Percentiles rank a stretch among this genome's conserved stretches.
phyloP scores from a whole-genome alignment of 2,329 filamentous ascomycete species.

The Cladosporium cucumerinum region DNA sequence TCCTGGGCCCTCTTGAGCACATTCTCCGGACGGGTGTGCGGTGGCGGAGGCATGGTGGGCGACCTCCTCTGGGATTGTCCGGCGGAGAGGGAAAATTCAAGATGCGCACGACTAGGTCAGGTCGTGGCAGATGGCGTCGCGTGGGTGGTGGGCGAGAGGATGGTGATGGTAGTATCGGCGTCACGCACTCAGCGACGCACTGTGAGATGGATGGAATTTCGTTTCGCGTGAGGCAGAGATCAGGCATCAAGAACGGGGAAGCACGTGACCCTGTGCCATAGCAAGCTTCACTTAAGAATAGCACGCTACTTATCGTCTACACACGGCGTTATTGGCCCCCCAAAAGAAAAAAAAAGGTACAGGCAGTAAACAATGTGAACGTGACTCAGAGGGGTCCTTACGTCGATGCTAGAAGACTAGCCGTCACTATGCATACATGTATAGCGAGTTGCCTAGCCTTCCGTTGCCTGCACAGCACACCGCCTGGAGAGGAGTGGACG shows the following conservation, averaged over 20 bases:
- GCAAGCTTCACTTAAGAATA: background rate
- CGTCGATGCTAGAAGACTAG: background rate
- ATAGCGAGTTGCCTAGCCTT: background rate
- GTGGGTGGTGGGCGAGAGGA: slow-evolving; percentile 12
- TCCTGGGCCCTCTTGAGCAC: slow-evolving; percentile 97
- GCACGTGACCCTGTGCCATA: background rate
- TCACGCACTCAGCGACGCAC: background rate
- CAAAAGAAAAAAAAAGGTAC: background rate
- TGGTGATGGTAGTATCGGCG: slow-evolving; percentile 2
- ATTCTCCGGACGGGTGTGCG: slow-evolving; percentile 98
- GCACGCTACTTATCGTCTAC: background rate
- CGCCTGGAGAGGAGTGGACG: background rate
- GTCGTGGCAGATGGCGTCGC: slow-evolving; percentile 13
- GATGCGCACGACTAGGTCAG: slow-evolving; percentile 17
- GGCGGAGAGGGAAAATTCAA: slow-evolving; percentile 10
- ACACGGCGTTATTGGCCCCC: background rate
- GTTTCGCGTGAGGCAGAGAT: background rate
- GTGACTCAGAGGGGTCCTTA: slow-evolving; percentile 9
- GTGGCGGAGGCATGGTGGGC: slow-evolving; percentile 80
- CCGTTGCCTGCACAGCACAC: background rate
- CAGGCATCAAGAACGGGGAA: background rate
- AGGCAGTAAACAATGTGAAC: background rate
- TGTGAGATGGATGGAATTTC: background rate
- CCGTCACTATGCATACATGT: slow-evolving; percentile 11
- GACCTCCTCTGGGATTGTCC: slow-evolving; percentile 16